These are phyloP conservation scores for Byssochlamys sp. DNA, from an alignment of 2,329 filamentous ascomycete genomes.

Conservation along the genomic window DNA sequence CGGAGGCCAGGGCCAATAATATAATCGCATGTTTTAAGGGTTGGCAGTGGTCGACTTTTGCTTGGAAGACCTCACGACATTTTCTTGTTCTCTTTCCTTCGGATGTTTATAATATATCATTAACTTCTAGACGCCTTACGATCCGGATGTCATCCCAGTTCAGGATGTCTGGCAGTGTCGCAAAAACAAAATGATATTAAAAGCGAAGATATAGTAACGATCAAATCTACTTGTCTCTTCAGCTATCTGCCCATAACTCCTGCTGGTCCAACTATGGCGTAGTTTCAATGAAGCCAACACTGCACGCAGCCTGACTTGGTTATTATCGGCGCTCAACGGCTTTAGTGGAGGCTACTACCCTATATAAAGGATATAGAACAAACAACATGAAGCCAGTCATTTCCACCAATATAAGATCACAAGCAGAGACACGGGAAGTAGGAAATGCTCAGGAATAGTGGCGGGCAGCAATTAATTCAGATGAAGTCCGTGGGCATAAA, in stretches of 20 bases:
- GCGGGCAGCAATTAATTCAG: no score
- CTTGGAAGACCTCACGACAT: not conserved
- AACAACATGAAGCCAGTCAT: no score
- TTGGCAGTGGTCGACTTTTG: not conserved
- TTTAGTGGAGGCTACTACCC: no score
- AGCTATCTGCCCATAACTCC: not conserved
- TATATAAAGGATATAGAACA: no score
- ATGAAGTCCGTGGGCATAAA: no score
- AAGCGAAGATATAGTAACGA: not conserved
- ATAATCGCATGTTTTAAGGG: conserved; percentile 2
- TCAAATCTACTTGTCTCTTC: not conserved
- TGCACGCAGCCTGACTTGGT: not conserved
- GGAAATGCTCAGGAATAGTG: no score
- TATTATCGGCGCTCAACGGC: not conserved
- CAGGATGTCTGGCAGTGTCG: not conserved
- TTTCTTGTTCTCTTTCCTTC: not conserved
- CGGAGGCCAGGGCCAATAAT: conserved; percentile 30
- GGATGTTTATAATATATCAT: not conserved
- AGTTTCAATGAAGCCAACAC: not conserved
- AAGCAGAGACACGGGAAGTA: no score
- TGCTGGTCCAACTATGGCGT: not conserved
- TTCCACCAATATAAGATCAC: no score
- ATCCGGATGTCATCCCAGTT: not conserved
- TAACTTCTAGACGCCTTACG: not conserved
- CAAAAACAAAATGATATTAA: not conserved